Conservation (phyloP, 306 rosid species). For the Trichosanthes cucumerina region DNA sequence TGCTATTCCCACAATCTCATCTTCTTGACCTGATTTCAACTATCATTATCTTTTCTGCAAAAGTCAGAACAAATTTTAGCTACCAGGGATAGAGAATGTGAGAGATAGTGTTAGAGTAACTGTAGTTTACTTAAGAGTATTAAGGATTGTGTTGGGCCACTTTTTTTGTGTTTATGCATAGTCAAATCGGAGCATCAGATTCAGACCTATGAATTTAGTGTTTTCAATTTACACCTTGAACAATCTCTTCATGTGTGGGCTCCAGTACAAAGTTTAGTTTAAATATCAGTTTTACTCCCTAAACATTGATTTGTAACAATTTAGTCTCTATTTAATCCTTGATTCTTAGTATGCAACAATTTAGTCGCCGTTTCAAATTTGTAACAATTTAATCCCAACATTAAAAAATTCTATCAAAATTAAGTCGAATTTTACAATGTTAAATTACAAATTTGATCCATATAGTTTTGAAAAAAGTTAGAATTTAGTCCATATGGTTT, state of each 20-base stretch:
- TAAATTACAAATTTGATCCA: no score
- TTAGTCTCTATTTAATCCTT: no score
- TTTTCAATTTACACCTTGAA: not conserved
- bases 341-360: no score
- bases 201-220: not conserved
- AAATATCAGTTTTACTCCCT: no score
- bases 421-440: no score
- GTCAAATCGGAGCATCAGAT: not conserved
- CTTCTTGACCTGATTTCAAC: conserved; percentile 1
- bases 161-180: not conserved
- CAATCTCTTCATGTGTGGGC: not conserved
- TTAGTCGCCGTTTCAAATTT: no score
- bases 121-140: not conserved
- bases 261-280: no score
- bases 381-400: no score
- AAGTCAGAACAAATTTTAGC: not conserved
- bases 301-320: no score
- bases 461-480: no score
- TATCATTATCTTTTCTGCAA: not conserved
- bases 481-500: no score
- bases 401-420: no score
- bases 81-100: not conserved
- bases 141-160: not conserved
- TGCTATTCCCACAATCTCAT: not conserved
- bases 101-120: not conserved